Evolutionary conservation across 257 asterid genomes (phyloP).

Genomic region (Solanum chmielewskii): DNA sequence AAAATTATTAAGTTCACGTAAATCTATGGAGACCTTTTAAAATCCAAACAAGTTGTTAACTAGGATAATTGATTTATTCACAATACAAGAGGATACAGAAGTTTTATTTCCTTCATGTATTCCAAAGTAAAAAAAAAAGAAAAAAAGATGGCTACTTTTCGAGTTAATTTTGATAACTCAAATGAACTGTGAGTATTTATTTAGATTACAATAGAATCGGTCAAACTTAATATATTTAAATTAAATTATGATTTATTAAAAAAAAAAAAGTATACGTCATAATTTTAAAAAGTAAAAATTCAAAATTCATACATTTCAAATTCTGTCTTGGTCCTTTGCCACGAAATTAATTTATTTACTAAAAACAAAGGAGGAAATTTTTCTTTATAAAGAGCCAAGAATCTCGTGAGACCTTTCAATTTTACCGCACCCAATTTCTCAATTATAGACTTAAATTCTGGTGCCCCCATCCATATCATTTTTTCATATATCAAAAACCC

Average conservation of each 20-base stretch:
- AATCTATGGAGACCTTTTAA: too few species aligned
- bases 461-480: neutral
- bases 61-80: neutral
- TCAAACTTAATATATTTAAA: neutral
- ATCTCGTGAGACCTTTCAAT: conserved; percentile 8
- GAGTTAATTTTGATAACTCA: neutral
- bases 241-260: neutral
- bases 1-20: neutral
- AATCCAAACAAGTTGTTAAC: neutral
- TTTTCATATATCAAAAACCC: neutral
- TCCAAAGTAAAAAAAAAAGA: neutral
- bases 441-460: conserved; percentile 5
- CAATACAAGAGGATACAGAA: neutral
- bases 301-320: neutral
- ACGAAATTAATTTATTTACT: neutral
- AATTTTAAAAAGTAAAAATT: neutral
- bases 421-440: conserved; percentile 6
- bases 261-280: too few species aligned
- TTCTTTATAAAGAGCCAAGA: neutral
- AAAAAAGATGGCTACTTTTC: neutral
- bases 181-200: neutral
- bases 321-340: neutral
- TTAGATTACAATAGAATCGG: neutral
- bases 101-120: neutral
- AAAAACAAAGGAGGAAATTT: neutral